Evolutionary conservation across 2,329 filamentous ascomycete species (phyloP), one percentile per base, ranked within the genome.

Genomic region (Neonectria coccinea): DNA sequence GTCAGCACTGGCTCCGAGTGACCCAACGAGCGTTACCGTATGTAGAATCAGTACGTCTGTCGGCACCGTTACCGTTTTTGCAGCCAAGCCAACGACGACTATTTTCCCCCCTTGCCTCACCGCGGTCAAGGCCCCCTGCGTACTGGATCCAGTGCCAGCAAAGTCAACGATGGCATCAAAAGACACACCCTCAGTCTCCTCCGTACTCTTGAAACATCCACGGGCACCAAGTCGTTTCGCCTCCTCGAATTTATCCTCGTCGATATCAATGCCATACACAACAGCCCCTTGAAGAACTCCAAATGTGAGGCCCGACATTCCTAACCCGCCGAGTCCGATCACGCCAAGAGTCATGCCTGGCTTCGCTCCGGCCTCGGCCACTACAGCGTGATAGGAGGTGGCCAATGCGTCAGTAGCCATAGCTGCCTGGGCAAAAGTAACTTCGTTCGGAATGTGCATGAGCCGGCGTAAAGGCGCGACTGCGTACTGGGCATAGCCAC

Each of bases 211-310:
- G 20, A 20, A 20, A 20, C 22, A 22, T 22, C 22, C 22, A 22
- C 22, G 22, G 22, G 22, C 22, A 22, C 22, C 22, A 22, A 22
- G 22, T 22, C 22, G 22, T 22, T 22, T 22, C 22, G 22, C 22
- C 22, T 22, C 22, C 22, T 22, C 22, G 22, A 22, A 22, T 22
- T 22, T 65, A 10, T 14, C 44, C 41, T 25, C 25, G 3, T n/a
- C 33, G 12, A 65, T 62, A 20, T 65, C 62, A 18, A 62, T 16
- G 3, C 62, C 62, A 18, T 62, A 65, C 36, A 62, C 58, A 16
- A 6, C 16, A 12, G 62, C 58, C 8, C 58, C 57, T 20, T 50
- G 20, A 1, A 62, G 54, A 55, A 36, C 5, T 4, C 18, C 58
- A 18, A 62, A 47, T 22, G 12, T 8, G 5, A 62, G 48, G 14